phyloP scores from a whole-genome alignment of 768 basidiomycete genomes.

The Mycena vulgaris region DNA sequence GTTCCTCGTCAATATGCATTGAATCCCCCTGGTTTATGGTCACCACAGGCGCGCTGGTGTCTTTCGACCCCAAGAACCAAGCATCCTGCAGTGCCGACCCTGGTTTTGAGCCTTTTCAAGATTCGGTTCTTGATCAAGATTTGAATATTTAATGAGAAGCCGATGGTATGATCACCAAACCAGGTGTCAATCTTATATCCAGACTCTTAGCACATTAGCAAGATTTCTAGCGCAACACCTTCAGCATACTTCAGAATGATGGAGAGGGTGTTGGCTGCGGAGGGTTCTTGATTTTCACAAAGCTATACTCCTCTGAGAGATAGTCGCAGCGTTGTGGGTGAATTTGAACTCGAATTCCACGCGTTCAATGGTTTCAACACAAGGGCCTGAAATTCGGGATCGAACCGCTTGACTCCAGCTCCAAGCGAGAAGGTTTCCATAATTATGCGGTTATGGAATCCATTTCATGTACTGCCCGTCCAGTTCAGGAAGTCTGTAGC shows the following conservation, averaged over 20 bases:
- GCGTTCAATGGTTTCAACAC: conserved; percentile 45
- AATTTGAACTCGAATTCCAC: conserved; percentile 56
- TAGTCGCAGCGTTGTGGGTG: conserved; percentile 61
- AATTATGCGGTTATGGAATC: conserved; percentile 52
- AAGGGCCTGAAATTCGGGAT: conserved; percentile 56
- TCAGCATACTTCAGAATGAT: conserved; percentile 58
- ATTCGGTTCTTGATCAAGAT: background rate
- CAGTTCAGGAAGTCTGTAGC: conserved; percentile 51
- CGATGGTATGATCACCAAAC: conserved; percentile 46
- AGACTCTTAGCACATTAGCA: conserved; percentile 43
- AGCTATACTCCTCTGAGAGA: conserved; percentile 60
- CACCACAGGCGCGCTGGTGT: conserved; percentile 37
- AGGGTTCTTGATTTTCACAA: conserved; percentile 44
- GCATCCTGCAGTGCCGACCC: conserved; percentile 34
- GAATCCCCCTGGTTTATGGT: conserved; percentile 21
- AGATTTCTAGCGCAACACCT: conserved; percentile 60
- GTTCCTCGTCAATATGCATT: conserved; percentile 29
- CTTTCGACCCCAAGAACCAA: conserved; percentile 51
- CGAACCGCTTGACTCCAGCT: conserved; percentile 48
- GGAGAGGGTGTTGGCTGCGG: conserved; percentile 50
- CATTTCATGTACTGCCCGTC: conserved; percentile 61
- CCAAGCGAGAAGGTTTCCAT: conserved; percentile 42
- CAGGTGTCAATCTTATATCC: conserved; percentile 58
- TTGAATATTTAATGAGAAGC: background rate
- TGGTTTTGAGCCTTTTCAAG: conserved; percentile 21